Conservation (phyloP, 768 basidiomycete species). For the Leccinum variicolor region DNA sequence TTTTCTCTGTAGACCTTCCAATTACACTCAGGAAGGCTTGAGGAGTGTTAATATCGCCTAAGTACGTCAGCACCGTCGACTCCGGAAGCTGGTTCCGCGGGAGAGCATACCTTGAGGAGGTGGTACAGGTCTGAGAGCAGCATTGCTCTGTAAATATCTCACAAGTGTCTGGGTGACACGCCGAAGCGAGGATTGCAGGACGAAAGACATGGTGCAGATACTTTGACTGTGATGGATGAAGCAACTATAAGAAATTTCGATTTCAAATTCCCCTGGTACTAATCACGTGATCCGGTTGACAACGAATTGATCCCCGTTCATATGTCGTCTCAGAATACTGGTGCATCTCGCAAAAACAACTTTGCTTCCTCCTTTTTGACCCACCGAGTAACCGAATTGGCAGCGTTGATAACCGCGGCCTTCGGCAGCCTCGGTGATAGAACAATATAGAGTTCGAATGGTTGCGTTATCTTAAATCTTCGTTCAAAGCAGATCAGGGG, state of each 20-base stretch:
- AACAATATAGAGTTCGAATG: conserved; percentile 87
- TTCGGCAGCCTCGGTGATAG: conserved; percentile 84
- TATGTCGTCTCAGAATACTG: conserved; percentile 61
- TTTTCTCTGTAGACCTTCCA: conserved; percentile 64
- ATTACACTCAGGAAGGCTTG: conserved; percentile 70
- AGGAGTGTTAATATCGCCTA: conserved; percentile 54
- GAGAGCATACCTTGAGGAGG: conserved; percentile 20
- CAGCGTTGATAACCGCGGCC: conserved; percentile 81
- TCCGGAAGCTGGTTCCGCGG: neutral
- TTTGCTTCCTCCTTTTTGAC: conserved; percentile 81
- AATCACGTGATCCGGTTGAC: conserved; percentile 18
- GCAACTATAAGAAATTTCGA: conserved; percentile 2
- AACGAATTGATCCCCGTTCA: neutral
- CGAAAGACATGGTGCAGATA: conserved; percentile 20
- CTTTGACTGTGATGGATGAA: neutral
- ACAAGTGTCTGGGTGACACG: conserved; percentile 15
- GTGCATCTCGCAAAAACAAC: conserved; percentile 85
- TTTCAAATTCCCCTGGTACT: neutral
- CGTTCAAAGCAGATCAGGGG: neutral
- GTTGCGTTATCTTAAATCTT: conserved; percentile 74
- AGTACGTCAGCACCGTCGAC: conserved; percentile 3
- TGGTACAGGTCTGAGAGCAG: conserved; percentile 19
- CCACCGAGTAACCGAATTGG: conserved; percentile 88
- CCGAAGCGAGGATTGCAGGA: conserved; percentile 17
- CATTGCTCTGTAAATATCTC: conserved; percentile 33